A percentile compares a stretch with the other conserved stretches of the same genome.
Conservation (phyloP, 2,329 filamentous ascomycete genomes). For the Tolypocladium paradoxum region DNA sequence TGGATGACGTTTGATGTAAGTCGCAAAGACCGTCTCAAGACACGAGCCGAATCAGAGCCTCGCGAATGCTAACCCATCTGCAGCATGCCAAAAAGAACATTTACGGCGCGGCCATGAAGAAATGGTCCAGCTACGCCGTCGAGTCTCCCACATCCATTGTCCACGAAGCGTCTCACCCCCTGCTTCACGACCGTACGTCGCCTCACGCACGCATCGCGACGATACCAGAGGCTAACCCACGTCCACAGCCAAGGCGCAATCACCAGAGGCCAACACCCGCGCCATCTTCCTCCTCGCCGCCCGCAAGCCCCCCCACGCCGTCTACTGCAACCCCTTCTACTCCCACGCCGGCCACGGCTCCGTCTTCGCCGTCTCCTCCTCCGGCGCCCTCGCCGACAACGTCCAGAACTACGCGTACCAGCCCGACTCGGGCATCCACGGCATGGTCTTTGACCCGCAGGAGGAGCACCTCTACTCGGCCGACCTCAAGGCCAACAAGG, state of each 20-base stretch:
- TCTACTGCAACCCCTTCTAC: conserved; percentile 90
- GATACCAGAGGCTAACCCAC: background rate
- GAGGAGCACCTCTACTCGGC: conserved; percentile 72
- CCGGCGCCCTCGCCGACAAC: conserved; percentile 50
- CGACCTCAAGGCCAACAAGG: conserved; percentile 65
- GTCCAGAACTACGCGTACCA: conserved; percentile 66
- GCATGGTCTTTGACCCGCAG: conserved; percentile 68
- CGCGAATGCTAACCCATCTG: background rate
- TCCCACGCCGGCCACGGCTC: conserved; percentile 73
- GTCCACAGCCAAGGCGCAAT: conserved; percentile 51
- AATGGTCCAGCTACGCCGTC: conserved; percentile 76
- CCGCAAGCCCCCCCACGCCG: conserved; percentile 63
- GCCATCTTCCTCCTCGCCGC: conserved; percentile 83
- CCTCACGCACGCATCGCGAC: background rate
- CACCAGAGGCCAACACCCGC: conserved; percentile 65
- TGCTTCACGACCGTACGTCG: conserved; percentile 63
- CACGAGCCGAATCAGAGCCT: background rate
- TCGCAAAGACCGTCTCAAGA: background rate
- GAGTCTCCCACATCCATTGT: conserved; percentile 64
- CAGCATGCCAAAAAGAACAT: conserved; percentile 75
- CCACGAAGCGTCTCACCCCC: conserved; percentile 63
- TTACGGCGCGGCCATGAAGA: conserved; percentile 88
- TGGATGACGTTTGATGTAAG: conserved; percentile 87
- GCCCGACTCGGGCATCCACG: conserved; percentile 61
- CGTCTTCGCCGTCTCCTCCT: conserved; percentile 51